Percentiles rank a stretch among this genome's conserved stretches.
Conservation (phyloP, 768 basidiomycete genomes). For the Agaricus subrufescens region DNA sequence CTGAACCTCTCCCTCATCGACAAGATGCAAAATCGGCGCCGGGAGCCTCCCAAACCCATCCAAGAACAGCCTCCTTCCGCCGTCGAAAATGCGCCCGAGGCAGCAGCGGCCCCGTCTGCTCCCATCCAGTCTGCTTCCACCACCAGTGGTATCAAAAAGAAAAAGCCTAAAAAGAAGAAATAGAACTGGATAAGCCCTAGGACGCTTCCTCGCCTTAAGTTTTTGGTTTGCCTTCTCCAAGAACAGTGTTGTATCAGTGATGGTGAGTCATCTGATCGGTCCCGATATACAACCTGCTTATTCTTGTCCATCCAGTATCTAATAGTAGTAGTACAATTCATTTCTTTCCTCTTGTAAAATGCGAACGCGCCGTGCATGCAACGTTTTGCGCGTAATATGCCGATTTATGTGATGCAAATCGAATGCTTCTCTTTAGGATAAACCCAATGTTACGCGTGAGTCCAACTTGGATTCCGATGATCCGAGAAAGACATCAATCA, state of each 20-base stretch:
- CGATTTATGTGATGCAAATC: no score
- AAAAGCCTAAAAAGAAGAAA: conserved; percentile 81
- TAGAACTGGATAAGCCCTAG: conserved; percentile 17
- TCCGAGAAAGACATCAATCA: no score
- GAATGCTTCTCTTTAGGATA: no score
- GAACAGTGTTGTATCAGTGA: background rate
- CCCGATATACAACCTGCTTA: background rate
- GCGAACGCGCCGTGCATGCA: no score
- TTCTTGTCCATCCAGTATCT: conserved; percentile 1
- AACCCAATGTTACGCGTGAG: no score
- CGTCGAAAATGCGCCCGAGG: conserved; percentile 23
- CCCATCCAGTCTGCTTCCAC: conserved; percentile 14
- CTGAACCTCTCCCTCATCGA: conserved; percentile 83
- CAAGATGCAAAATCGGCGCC: conserved; percentile 73
- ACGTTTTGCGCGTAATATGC: no score
- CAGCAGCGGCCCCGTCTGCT: conserved; percentile 16
- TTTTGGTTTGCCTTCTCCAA: background rate
- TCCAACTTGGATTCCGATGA: no score
- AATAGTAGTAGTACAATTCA: conserved; percentile 1
- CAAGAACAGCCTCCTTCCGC: conserved; percentile 16
- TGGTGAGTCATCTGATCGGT: background rate
- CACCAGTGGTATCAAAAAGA: conserved; percentile 74
- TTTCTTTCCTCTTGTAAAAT: background rate
- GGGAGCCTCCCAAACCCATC: conserved; percentile 22
- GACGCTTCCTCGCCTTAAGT: background rate